Evolutionary conservation across 345 rosid genomes (phyloP).

Genomic region (Noccaea bulbosa): DNA sequence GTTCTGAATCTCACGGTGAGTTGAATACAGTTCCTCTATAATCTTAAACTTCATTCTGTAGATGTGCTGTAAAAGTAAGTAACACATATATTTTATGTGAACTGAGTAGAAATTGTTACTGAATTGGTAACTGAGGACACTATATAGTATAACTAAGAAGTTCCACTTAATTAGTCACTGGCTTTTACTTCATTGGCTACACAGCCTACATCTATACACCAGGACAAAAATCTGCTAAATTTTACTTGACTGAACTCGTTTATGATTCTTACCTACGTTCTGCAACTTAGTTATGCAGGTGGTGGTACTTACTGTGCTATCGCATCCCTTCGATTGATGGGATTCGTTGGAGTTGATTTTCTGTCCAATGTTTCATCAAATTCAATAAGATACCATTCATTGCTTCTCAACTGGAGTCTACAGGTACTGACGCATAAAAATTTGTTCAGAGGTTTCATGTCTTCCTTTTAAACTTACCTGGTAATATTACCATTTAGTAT

Average conservation of each 20-base stretch:
- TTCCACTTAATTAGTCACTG: slow-evolving; percentile 4
- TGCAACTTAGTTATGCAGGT: slow-evolving; percentile 72
- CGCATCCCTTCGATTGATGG: slow-evolving; percentile 87
- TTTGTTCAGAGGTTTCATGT: no score
- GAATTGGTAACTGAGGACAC: not conserved
- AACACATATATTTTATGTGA: slow-evolving; percentile 6
- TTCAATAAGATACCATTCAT: slow-evolving; percentile 53
- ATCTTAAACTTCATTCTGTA: not conserved
- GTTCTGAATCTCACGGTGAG: slow-evolving; percentile 98
- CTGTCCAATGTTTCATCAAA: slow-evolving; percentile 49
- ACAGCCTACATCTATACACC: not conserved
- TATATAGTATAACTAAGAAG: no score
- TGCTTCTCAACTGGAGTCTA: slow-evolving; percentile 75
- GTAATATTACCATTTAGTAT: no score
- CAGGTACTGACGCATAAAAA: slow-evolving; percentile 50
- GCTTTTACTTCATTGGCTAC: not conserved
- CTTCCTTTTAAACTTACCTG: not conserved
- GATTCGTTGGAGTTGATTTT: slow-evolving; percentile 68
- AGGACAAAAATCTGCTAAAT: not conserved
- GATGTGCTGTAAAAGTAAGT: not conserved
- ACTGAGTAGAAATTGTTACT: slow-evolving; percentile 12
- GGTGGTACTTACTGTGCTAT: slow-evolving; percentile 95
- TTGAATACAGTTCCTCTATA: slow-evolving; percentile 35
- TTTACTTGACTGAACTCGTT: not conserved
- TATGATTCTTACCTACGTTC: slow-evolving; percentile 47